Evolutionary conservation across 2,329 filamentous ascomycete genomes (phyloP).

Genomic region (Rutstroemia sp.): DNA sequence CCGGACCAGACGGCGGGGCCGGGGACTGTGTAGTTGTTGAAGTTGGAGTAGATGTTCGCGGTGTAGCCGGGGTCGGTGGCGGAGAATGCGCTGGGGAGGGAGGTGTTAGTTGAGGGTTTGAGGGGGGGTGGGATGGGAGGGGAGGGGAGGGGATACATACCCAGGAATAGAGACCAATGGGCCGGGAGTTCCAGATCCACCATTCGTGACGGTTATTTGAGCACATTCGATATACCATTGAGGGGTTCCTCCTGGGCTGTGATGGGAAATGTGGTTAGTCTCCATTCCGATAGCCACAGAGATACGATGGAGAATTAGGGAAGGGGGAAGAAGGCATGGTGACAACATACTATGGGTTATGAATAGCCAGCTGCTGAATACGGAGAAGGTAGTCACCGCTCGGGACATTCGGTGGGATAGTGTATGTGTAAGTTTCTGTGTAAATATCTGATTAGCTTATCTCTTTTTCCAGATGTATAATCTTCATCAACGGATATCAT

Average conservation of each 20-base stretch:
- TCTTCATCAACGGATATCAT: too few relatives aligned
- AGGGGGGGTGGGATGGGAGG: constrained; percentile 10
- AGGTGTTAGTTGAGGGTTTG: constrained; percentile 17
- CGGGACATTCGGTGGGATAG: constrained; percentile 22
- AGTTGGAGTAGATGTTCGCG: constrained; percentile 26
- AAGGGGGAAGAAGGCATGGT: not conserved
- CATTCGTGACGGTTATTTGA: constrained; percentile 24
- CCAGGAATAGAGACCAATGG: constrained; percentile 26
- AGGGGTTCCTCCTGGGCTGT: constrained; percentile 19
- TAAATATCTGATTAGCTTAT: not conserved
- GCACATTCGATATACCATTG: constrained; percentile 29
- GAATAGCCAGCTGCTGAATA: constrained; percentile 26
- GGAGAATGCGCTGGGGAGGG: not conserved
- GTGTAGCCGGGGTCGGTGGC: constrained; percentile 12
- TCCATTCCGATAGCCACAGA: not conserved
- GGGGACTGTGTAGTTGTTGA: constrained; percentile 25
- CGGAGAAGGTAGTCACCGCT: constrained; percentile 26
- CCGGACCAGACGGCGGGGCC: constrained; percentile 23
- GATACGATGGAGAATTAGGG: not conserved
- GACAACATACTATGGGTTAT: constrained; percentile 21
- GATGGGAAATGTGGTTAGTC: not conserved
- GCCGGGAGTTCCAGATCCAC: constrained; percentile 22
- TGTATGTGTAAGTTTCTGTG: constrained; percentile 25
- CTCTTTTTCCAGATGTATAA: too few relatives aligned
- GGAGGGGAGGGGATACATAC: not conserved